phyloP scores from a whole-genome alignment of 2,329 filamentous ascomycete species.

The Aspergillus pseudonomiae region DNA sequence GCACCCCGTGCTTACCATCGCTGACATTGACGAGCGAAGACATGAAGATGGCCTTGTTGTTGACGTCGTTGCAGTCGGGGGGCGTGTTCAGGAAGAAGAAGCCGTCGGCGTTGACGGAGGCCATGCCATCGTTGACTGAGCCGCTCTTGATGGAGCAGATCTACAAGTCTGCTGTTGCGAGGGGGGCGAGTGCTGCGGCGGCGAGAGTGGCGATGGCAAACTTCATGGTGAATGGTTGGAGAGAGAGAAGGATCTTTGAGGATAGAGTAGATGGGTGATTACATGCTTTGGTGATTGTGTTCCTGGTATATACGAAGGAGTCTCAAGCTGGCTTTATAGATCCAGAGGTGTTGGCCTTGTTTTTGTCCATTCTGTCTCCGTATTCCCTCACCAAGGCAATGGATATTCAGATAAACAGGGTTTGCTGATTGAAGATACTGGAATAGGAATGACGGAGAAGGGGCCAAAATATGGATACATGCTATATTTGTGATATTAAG shows the following conservation, averaged over 20 bases:
- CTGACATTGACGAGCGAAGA: too few relatives aligned
- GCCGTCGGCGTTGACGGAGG: too few relatives aligned
- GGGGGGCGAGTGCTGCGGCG: background rate
- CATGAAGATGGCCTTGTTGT: background rate
- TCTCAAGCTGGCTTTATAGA: background rate
- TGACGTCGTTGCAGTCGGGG: background rate
- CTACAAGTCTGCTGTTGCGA: background rate
- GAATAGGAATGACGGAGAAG: background rate
- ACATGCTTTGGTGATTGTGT: background rate
- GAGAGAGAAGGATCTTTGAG: background rate
- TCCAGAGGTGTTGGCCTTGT: background rate
- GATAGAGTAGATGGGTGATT: background rate
- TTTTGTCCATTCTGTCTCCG: background rate
- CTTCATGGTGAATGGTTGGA: background rate
- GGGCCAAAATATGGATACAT: background rate
- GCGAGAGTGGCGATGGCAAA: background rate
- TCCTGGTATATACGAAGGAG: background rate
- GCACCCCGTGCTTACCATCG: background rate
- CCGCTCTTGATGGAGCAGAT: background rate
- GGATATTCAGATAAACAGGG: background rate
- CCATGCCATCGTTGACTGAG: background rate
- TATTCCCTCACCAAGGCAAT: background rate
- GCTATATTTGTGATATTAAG: background rate
- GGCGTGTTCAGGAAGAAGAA: background rate
- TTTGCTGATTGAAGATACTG: background rate